A percentile compares a stretch with the other conserved stretches of the same genome.
These are phyloP conservation scores for Solanum paucissectum DNA, from an alignment of 257 asterid genomes.

Conservation along the genomic window DNA sequence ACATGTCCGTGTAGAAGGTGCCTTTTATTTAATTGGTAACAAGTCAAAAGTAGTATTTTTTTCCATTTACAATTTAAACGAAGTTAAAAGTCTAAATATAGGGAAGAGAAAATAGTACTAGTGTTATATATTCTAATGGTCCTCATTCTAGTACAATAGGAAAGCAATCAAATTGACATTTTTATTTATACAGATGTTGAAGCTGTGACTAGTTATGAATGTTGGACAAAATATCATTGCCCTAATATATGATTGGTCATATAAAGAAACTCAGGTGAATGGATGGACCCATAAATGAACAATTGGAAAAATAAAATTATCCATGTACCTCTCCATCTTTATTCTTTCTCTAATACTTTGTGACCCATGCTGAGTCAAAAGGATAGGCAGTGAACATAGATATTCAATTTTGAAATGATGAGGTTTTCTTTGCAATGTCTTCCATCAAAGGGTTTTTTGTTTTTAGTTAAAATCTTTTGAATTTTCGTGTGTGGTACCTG, in stretches of 20 bases:
- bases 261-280: conserved; percentile 4
- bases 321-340: background rate
- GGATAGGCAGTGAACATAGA: conserved; percentile 25
- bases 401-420: conserved; percentile 20
- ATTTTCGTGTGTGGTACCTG: background rate
- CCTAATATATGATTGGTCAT: background rate
- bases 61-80: background rate
- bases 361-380: conserved; percentile 57
- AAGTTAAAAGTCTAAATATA: background rate
- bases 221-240: conserved; percentile 2
- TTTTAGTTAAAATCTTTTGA: background rate
- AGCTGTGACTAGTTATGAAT: background rate
- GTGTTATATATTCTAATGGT: background rate
- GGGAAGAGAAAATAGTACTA: background rate
- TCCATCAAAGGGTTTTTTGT: background rate
- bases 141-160: background rate
- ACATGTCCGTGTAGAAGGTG: too few relatives aligned
- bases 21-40: too few relatives aligned
- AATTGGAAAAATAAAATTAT: background rate
- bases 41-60: background rate
- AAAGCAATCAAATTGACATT: background rate
- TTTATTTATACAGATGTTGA: background rate
- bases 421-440: background rate
- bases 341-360: conserved; percentile 10
- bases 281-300: conserved; percentile 10